phyloP scores from a whole-genome alignment of 1,284 basidiomycete genomes.

The Microstroma glucosiphilum region DNA sequence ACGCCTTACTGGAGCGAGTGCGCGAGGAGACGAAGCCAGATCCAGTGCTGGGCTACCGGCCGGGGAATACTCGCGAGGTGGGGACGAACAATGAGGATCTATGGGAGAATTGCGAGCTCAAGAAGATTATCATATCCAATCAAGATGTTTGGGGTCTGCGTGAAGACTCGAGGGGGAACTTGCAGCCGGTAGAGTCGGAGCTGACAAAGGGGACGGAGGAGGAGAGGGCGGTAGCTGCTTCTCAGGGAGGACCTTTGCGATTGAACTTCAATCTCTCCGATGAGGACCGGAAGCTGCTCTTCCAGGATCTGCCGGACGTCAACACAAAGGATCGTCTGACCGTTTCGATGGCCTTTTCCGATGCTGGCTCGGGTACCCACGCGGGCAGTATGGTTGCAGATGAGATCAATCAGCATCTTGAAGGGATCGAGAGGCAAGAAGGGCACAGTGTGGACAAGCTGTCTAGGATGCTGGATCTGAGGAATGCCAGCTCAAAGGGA shows the following conservation, averaged over 20 bases:
- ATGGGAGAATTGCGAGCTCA: conserved; percentile 39
- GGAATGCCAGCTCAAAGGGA: conserved; percentile 76
- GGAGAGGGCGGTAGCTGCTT: conserved; percentile 8
- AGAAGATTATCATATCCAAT: conserved; percentile 35
- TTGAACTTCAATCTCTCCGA: conserved; percentile 44
- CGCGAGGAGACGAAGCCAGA: conserved; percentile 57
- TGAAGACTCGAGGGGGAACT: conserved; percentile 42
- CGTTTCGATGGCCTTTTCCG: neutral
- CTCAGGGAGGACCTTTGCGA: conserved; percentile 30
- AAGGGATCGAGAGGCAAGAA: conserved; percentile 19
- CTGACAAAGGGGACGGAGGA: conserved; percentile 6
- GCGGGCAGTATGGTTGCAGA: neutral
- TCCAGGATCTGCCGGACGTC: conserved; percentile 40
- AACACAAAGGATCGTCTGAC: conserved; percentile 44
- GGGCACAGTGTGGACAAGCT: conserved; percentile 62
- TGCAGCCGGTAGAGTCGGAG: conserved; percentile 23
- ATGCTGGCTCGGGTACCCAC: neutral
- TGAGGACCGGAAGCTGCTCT: conserved; percentile 36
- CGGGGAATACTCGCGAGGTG: conserved; percentile 57
- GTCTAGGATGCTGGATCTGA: conserved; percentile 69
- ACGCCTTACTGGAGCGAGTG: conserved; percentile 42
- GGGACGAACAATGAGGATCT: conserved; percentile 53
- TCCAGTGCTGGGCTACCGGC: conserved; percentile 63
- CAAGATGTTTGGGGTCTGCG: conserved; percentile 42
- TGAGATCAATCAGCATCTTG: conserved; percentile 10